Conservation (phyloP, 805 yeast genomes). For the Phaffomyces thermotolerans region DNA sequence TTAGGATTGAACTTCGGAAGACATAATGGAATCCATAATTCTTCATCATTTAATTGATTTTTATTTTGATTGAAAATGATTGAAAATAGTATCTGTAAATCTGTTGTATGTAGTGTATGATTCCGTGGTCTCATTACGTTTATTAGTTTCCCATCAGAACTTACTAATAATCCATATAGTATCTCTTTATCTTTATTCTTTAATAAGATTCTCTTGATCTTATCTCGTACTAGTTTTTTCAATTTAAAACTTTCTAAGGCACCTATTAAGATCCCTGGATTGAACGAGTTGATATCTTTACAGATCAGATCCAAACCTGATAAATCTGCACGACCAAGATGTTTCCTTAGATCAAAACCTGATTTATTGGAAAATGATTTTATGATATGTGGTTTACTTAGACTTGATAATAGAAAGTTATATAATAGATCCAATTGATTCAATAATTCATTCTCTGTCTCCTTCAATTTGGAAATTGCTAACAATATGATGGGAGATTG, state of each 20-base stretch:
- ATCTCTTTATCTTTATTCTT: constrained; percentile 45
- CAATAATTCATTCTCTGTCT: constrained; percentile 41
- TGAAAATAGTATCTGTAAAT: constrained; percentile 65
- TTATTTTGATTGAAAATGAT: constrained; percentile 48
- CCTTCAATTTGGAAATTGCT: constrained; percentile 55
- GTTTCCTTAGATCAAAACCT: constrained; percentile 74
- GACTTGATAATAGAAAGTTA: constrained; percentile 70
- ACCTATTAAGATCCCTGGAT: constrained; percentile 56
- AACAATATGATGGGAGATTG: constrained; percentile 67
- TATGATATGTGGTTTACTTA: constrained; percentile 72
- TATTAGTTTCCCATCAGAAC: constrained; percentile 55
- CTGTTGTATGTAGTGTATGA: constrained; percentile 77
- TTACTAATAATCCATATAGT: constrained; percentile 69
- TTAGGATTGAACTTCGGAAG: constrained; percentile 82
- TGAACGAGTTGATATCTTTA: constrained; percentile 40
- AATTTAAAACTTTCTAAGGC: constrained; percentile 60
- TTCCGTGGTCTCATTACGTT: constrained; percentile 67
- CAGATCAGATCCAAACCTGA: constrained; percentile 63
- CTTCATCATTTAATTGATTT: constrained; percentile 39
- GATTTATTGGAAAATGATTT: constrained; percentile 63
- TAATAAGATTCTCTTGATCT: constrained; percentile 49
- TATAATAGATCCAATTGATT: constrained; percentile 68
- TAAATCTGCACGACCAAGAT: constrained; percentile 68
- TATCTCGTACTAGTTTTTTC: constrained; percentile 47
- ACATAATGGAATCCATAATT: constrained; percentile 91